phyloP scores from a whole-genome alignment of 2,329 filamentous ascomycete genomes.

The Verruconis gallopava region DNA sequence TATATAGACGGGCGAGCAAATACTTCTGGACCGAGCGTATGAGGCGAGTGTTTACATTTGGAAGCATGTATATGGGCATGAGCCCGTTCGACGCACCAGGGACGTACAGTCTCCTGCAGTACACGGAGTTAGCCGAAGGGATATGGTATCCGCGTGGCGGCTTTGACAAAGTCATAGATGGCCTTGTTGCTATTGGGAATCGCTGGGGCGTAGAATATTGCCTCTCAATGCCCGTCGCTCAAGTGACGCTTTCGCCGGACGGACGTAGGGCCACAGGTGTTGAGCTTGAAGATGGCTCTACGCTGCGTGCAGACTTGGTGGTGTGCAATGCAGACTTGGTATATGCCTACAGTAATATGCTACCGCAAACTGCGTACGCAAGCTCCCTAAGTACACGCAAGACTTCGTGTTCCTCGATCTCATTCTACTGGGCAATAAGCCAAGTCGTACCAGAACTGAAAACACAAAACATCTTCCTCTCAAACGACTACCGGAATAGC shows the following conservation, averaged over 20 bases:
- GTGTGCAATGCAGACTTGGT: constrained; percentile 62
- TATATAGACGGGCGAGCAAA: constrained; percentile 49
- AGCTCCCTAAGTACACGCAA: constrained; percentile 34
- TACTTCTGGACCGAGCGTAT: constrained; percentile 61
- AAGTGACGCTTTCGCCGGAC: constrained; percentile 46
- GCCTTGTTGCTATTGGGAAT: constrained; percentile 49
- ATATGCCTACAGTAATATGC: constrained; percentile 59
- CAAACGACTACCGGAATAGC: constrained; percentile 57
- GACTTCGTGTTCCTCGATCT: constrained; percentile 59
- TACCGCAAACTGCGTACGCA: constrained; percentile 39
- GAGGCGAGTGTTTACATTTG: constrained; percentile 61
- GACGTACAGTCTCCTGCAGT: constrained; percentile 61
- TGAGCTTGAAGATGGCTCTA: constrained; percentile 10
- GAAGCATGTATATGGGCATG: constrained; percentile 77
- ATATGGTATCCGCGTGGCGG: constrained; percentile 65
- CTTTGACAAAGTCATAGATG: constrained; percentile 51
- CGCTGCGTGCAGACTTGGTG: constrained; percentile 50
- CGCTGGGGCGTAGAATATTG: constrained; percentile 50
- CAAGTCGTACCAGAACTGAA: constrained; percentile 48
- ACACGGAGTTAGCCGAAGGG: constrained; percentile 62
- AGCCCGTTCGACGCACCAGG: constrained; percentile 62
- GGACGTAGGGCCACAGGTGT: constrained; percentile 24
- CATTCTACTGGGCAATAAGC: constrained; percentile 62
- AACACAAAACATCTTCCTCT: constrained; percentile 67
- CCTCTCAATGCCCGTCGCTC: constrained; percentile 44